Evolutionary conservation across 1,284 basidiomycete species (phyloP), one percentile per base, ranked within the genome.

Genomic region (Afroboletus lepidellus): DNA sequence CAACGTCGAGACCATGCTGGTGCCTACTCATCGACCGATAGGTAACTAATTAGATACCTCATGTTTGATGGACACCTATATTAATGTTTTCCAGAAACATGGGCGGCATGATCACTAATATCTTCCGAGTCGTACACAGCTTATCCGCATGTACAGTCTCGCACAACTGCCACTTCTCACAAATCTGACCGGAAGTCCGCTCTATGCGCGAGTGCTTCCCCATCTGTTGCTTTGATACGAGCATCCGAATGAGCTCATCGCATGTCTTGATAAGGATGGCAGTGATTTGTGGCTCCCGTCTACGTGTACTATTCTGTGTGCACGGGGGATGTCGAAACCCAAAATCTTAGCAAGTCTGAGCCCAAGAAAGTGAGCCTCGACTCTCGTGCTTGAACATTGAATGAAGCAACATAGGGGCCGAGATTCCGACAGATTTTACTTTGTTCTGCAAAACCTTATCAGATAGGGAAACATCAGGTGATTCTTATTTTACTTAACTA

Each of bases 31-130:
- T 24, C 21, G 8, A 12, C 6, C 16, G n/a, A 43, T 20, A 16
- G 13, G 2, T 7, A 30, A 45, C 30, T 36, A 30, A 30, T 23
- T 13, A 8, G 36, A 38, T 20, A 7, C 15, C 24, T 45, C 25
- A 15, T 25, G 7, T 50, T 25, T 43, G 46, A 53, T 57, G 34
- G 24, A 23, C n/a, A 13, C 36, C 21, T 46, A 51, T 51, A 23
- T 33, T 27, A 33, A 33, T 21, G 12, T 47, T 50, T 41, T 36
- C 20, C 43, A 41, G 32, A 37, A 32, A 11, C 20, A 5, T 18
- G 9, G 37, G 46, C 42, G 18, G 42, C 20, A 4, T 51, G 29
- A 27, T 29, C 34, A 25, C 25, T 38, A 37, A 39, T 43, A 8
- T 9, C n/a, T 32, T 41, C 32, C 25, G 25, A 32, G 12, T 36